Evolutionary conservation across 1,139 yeast genomes (phyloP).

Genomic region (Candida labiduridarum): DNA sequence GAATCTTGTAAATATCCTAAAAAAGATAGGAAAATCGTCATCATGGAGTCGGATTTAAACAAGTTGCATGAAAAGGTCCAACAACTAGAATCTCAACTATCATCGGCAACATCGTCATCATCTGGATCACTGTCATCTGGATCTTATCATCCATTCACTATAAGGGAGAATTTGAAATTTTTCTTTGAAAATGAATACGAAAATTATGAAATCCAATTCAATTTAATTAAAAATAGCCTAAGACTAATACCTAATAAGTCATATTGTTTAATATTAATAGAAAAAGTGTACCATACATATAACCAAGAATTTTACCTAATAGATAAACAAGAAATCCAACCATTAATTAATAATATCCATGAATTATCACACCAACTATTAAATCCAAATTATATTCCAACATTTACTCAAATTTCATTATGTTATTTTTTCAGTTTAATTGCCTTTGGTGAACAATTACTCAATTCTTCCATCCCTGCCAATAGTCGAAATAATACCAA

Average conservation of each 20-base stretch:
- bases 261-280: constrained; percentile 30
- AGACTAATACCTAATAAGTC: constrained; percentile 28
- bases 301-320: constrained; percentile 45
- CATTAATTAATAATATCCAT: constrained; percentile 27
- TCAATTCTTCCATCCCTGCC: constrained; percentile 11
- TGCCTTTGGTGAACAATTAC: constrained; percentile 43
- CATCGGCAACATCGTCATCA: background rate
- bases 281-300: constrained; percentile 34
- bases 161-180: constrained; percentile 6
- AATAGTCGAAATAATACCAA: constrained; percentile 5
- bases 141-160: background rate
- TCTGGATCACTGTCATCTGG: background rate
- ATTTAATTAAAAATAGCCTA: constrained; percentile 10
- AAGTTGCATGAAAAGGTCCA: constrained; percentile 43
- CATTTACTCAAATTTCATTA: constrained; percentile 16
- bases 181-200: constrained; percentile 9
- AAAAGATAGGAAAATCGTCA: constrained; percentile 52
- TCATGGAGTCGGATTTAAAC: constrained; percentile 53
- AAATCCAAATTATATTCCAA: constrained; percentile 9
- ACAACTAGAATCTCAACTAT: constrained; percentile 9
- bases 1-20: constrained; percentile 49
- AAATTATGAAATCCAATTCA: constrained; percentile 10
- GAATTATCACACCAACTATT: constrained; percentile 25
- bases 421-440: constrained; percentile 36
- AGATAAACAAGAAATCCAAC: constrained; percentile 9